Conservation (phyloP, 495 filamentous ascomycete genomes). For the Bathelium albidoporum region DNA sequence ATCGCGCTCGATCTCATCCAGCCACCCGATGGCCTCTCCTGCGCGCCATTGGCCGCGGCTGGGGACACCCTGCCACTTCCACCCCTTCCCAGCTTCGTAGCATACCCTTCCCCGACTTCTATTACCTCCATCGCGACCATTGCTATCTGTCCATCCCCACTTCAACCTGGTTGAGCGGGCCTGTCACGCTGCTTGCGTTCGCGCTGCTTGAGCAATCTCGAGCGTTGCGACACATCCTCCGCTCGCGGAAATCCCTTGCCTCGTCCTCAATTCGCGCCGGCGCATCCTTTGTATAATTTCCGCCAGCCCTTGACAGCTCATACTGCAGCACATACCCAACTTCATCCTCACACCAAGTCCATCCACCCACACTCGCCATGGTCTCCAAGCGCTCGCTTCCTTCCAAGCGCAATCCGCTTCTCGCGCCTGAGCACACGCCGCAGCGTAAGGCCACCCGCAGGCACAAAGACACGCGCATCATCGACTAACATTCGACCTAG, state of each 20-base stretch:
- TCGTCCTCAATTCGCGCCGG: neutral
- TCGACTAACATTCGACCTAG: slow-evolving; percentile 36
- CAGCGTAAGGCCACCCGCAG: slow-evolving; percentile 38
- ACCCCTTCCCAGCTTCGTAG: neutral
- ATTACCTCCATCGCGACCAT: neutral
- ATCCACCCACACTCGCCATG: slow-evolving; percentile 40
- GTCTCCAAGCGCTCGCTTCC: slow-evolving; percentile 52
- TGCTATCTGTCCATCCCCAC: neutral
- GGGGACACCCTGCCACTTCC: slow-evolving; percentile 4
- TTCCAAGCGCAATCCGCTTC: slow-evolving; percentile 61
- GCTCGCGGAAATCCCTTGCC: neutral
- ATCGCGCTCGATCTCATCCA: neutral
- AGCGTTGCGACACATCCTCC: neutral
- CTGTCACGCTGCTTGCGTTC: neutral
- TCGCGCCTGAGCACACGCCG: slow-evolving; percentile 61
- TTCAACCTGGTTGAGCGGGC: neutral
- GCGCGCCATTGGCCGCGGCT: neutral
- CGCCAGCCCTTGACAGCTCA: neutral
- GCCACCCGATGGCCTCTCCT: neutral
- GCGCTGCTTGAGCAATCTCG: neutral
- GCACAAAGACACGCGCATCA: slow-evolving; percentile 17
- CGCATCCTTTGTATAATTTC: neutral
- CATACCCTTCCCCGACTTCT: neutral
- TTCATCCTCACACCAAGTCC: neutral
- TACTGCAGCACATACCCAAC: slow-evolving; percentile 11